These are phyloP conservation scores for Salvia splendens DNA, from an alignment of 257 asterid species.

Conservation along the genomic window DNA sequence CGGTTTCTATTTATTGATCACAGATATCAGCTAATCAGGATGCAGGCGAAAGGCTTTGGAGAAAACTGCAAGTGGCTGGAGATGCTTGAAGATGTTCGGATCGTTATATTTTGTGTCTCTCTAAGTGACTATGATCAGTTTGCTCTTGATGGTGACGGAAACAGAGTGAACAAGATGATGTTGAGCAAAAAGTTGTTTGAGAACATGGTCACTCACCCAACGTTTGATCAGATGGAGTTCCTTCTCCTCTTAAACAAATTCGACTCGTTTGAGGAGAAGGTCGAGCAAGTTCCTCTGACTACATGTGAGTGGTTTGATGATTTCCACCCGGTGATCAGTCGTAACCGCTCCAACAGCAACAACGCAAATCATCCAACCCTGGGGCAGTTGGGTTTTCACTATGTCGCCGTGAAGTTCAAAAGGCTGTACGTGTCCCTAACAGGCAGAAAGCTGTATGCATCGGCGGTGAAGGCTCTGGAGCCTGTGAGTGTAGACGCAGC, in stretches of 20 bases:
- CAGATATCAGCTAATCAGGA: conserved; percentile 82
- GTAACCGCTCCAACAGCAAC: conserved; percentile 52
- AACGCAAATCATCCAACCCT: conserved; percentile 60
- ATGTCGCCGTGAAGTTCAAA: conserved; percentile 87
- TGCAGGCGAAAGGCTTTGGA: conserved; percentile 80
- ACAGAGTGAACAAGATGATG: conserved; percentile 71
- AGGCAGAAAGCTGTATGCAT: conserved; percentile 73
- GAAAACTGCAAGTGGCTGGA: conserved; percentile 95
- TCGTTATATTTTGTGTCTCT: conserved; percentile 76
- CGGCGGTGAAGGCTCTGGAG: conserved; percentile 73
- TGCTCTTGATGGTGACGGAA: conserved; percentile 58
- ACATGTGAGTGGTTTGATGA: conserved; percentile 86
- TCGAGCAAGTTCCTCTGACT: conserved; percentile 66
- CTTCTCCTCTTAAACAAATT: conserved; percentile 74
- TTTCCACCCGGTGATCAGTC: conserved; percentile 73
- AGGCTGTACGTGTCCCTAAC: conserved; percentile 67
- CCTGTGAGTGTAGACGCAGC: conserved; percentile 78
- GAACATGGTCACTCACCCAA: conserved; percentile 80
- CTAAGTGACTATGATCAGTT: conserved; percentile 77
- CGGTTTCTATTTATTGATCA: conserved; percentile 23
- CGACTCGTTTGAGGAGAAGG: conserved; percentile 76
- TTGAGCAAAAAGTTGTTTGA: conserved; percentile 74
- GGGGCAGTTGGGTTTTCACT: conserved; percentile 84
- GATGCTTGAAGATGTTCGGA: conserved; percentile 80
- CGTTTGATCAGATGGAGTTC: conserved; percentile 79